Base-by-base conservation (phyloP, 768 basidiomycete genomes). In the Candolleomyces eurysporus region DNA sequence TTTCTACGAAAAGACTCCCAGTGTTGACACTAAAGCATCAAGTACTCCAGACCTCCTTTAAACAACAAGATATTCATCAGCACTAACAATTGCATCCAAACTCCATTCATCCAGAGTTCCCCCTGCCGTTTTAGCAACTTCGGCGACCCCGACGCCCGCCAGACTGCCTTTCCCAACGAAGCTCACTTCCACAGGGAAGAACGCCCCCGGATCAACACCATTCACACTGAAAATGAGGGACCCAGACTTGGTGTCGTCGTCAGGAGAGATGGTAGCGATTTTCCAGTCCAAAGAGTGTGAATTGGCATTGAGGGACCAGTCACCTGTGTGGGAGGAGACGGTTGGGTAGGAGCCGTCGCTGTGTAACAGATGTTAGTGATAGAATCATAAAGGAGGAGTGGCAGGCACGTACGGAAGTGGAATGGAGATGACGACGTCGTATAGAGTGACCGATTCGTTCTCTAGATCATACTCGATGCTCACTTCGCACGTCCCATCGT, bases 401-500 rank as follows among this genome's bases (percentile, higher is more conserved):
- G 40, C 17, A 52, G 62, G 46, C 40, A 84, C 90, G 72, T 74
- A 94, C 91, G 96, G 96, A 51, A 98, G 86, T 26, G 96, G 95
- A 66, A 98, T 96, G 57, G 90, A 89, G 63, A 98, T 93, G 64
- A 86, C 81, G 22, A 96, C 84, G 71, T 98, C 92, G 72, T 92
- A 85, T 2, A 98, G 80, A 0, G 86, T 85, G 58, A 98, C 76
- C 52, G 82, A 82, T 64, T 90, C 83, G 64, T 94, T 91, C 71
- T 96, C 94, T 50, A 98, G 89, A 72, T 98, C 96, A 70, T 97
- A 98, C 75, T 98, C 97, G 64, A 98, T 92, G 74, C 92, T 96
- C 62, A 98, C 92, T 64, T 96, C 94, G 66, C 89, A 91, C 1
- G 89, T 90, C n/a, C 94, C 94, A 63, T 94, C 90, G 67, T 92